Evolutionary conservation across 805 yeast species (phyloP), one percentile per base, ranked within the genome.

Genomic region (Yamadazyma laniorum): DNA sequence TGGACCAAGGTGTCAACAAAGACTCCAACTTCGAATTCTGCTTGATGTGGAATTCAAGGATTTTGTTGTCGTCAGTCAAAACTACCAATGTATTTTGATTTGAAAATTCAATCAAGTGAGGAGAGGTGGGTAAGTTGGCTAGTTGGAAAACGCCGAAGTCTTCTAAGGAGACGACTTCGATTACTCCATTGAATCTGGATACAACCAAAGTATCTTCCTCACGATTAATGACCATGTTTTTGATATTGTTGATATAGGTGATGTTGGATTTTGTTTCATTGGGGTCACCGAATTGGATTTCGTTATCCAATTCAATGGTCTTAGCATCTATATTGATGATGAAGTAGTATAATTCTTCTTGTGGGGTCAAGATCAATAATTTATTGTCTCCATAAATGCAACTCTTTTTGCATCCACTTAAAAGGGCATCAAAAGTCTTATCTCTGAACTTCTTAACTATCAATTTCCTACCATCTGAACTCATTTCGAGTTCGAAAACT

Each of bases 1-100:
- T 77, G 8, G 95, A 82, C 99, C 98, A 91, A 7, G 72, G 53
- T 0, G 96, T 82, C 47, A 79, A 67, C 33, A 76, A 56, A 19
- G 59, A 55, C n/a, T 45, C 45, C 16, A 46, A n/a, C 12, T 32
- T 32, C 11, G 25, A 9, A 7, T 25, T 19, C 11, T 17, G 15
- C n/a, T 42, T 32, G 13, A 72, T 48, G 35, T 75, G 71, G 50
- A 87, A 82, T 62, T 89, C 97, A 44, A 74, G 75, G 17, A 93
- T 58, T 51, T 77, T 81, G 57, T 84, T 85, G 35, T 87, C 95
- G 34, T 83, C 77, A 2, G 91, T 79, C 15, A 82, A 74, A 8
- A 82, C 79, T 13, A 83, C 56, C 25, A 89, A 63, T 2, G 85
- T 75, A 21, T 66, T 62, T 33, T 56, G 52, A 2, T 59, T 52